Evolutionary conservation across 495 filamentous ascomycete species (phyloP), one percentile per base, ranked within the genome.

Genomic region (Tuber umbilicatum): DNA sequence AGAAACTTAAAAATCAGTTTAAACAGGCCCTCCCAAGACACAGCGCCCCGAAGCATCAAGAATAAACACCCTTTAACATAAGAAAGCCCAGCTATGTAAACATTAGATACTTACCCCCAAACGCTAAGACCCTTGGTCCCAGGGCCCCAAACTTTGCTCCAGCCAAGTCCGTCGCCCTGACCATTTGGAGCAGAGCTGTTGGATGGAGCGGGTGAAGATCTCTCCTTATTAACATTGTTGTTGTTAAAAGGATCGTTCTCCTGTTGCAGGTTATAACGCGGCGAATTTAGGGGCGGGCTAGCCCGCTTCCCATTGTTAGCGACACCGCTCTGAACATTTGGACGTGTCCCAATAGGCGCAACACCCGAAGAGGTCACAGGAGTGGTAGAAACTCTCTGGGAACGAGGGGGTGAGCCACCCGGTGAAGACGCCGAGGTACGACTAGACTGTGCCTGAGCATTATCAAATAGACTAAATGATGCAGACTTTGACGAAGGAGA

Each of bases 281-380:
- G 94, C 41, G 94, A 97, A 37, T 93, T 92, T 35, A 97, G 87
- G 72, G 95, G 94, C 23, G 94, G 96, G 6, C 91, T 97, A 1
- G 93, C 91, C 39, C 93, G 91, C 87, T 96, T 97, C 45, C 73
- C 71, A 45, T 79, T 80, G 86, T 88, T 92, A 79, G 94, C 83
- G 23, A 87, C 88, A 21, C 90, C 86, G 83, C 93, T 94, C 76
- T 87, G 84, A 43, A 85, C 82, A 19, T 74, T 69, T 0, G 94
- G 95, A 41, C 95, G 90, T 70, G 96, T 97, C 55, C 95, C 95
- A 79, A 99, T 99, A 37, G 95, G 94, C 23, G 94, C 94, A 31
- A 97, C 93, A 31, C 89, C 86, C 43, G 89, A 86, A 67, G 89
- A 87, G 43, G 80, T 78, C 73, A 84, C 85, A 41, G 81, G 81